A percentile compares a stretch with the other conserved stretches of the same genome.
These are phyloP conservation scores for Paramecium caudatum DNA, from an alignment of 73 alveolate genomes.

Conservation along the genomic window DNA sequence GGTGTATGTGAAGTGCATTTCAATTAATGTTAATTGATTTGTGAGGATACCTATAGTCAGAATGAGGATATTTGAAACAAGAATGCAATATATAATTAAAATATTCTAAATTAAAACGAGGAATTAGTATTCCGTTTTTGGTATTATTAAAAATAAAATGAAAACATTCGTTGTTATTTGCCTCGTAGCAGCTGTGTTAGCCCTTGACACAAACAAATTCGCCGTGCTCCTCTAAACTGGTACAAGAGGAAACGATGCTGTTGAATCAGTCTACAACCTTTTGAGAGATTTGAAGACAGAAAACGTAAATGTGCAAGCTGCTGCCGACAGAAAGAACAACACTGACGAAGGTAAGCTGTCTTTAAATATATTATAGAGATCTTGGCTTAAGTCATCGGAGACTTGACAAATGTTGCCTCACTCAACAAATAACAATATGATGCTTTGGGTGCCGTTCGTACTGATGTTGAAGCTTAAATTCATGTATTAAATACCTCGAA, in stretches of 20 bases:
- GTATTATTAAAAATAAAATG: slow-evolving; percentile 40
- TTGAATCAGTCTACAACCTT: slow-evolving; percentile 66
- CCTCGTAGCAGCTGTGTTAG: slow-evolving; percentile 66
- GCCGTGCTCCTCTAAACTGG: slow-evolving; percentile 64
- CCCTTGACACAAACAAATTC: slow-evolving; percentile 65
- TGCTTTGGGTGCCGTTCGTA: slow-evolving; percentile 33
- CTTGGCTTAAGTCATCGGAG: slow-evolving; percentile 61
- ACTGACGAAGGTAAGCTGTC: slow-evolving; percentile 53
- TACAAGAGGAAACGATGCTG: slow-evolving; percentile 69
- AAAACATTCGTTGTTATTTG: slow-evolving; percentile 57
- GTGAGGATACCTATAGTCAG: slow-evolving; percentile 57
- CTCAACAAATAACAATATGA: slow-evolving; percentile 48
- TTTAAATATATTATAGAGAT: slow-evolving; percentile 1
- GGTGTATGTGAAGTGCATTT: slow-evolving; percentile 53
- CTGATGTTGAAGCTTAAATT: slow-evolving; percentile 64
- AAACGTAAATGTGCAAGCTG: slow-evolving; percentile 65
- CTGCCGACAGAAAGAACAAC: slow-evolving; percentile 66
- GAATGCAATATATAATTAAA: not conserved
- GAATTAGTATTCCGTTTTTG: slow-evolving; percentile 61
- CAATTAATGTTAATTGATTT: slow-evolving; percentile 46
- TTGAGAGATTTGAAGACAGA: slow-evolving; percentile 68
- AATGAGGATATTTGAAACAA: slow-evolving; percentile 55
- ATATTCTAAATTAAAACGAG: not conserved
- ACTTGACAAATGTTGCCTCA: slow-evolving; percentile 62
- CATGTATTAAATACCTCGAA: not conserved